Evolutionary conservation across 2,329 filamentous ascomycete species (phyloP), one percentile per base, ranked within the genome.

Genomic region (Fusarium globosum): DNA sequence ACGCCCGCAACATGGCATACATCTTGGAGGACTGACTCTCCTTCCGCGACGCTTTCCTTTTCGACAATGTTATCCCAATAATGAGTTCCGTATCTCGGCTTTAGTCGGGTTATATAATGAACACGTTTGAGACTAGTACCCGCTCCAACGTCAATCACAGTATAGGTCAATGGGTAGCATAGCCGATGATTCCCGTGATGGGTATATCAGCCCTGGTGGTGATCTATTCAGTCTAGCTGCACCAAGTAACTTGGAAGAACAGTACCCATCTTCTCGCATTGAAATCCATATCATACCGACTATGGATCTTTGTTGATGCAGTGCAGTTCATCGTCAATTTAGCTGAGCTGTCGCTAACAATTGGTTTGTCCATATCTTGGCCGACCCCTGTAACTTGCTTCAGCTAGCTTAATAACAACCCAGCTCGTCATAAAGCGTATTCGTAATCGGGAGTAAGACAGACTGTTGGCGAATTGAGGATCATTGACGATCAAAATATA

Each of bases 161-260:
- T 6, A 33, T 33, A 33, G 12, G 33, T 33, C 33, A 14, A 33
- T 33, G 12, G 13, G 13, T 33, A 5, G 18, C 15, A 33, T 36
- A 72, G 49, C 64, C 69, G 69, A 65, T 41, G 48, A 21, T 69
- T 65, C 38, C 69, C 69, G 69, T 5, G 3, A 18, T 42, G 35
- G 23, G n/a, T 14, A 41, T 14, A 28, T 38, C 38, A 68, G 68
- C 46, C 57, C 39, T 56, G 33, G 7, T 20, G 11, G 5, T 20
- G 43, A 18, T 14, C 33, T 14, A 14, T 11, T 7, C 6, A 20
- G 2, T 5, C 13, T 13, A 23, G 13, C 30, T 26, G 21, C 15
- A n/a, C 10, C 14, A 7, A 21, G 6, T 13, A 18, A n/a, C 20
- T 5, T 7, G 11, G 18, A 4, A 28, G 26, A 28, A 14, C 30